These are phyloP conservation scores for Peronospora belbahrii DNA, from an alignment of 352 stramenopile genomes.

Conservation along the genomic window DNA sequence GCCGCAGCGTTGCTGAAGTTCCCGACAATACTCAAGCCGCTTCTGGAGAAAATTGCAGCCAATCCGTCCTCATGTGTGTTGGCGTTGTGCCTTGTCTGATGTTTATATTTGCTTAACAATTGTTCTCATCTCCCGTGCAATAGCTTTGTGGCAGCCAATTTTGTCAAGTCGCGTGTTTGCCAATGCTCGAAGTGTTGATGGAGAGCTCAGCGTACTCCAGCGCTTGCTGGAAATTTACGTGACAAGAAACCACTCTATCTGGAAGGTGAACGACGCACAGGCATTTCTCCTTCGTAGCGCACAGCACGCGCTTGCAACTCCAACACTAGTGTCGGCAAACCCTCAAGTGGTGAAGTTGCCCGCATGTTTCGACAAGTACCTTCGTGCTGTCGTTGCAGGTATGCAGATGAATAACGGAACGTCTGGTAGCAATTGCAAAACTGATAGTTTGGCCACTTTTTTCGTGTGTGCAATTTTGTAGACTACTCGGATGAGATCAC, in stretches of 20 bases:
- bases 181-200: conserved; percentile 54
- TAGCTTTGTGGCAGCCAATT: conserved; percentile 65
- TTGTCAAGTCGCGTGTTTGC: conserved; percentile 70
- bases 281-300: conserved; percentile 56
- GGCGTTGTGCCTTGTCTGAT: neutral
- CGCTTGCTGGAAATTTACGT: conserved; percentile 82
- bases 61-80: conserved; percentile 56
- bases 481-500: conserved; percentile 86
- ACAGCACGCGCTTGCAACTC: conserved; percentile 51
- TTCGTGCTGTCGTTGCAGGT: conserved; percentile 56
- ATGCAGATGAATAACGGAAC: conserved; percentile 3
- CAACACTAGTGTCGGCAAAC: conserved; percentile 39
- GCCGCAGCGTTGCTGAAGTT: conserved; percentile 56
- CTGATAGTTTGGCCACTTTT: neutral
- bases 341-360: conserved; percentile 55
- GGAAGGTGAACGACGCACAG: conserved; percentile 80
- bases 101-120: neutral
- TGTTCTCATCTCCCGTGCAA: neutral
- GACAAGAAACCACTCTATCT: conserved; percentile 63
- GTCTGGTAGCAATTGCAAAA: neutral
- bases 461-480: conserved; percentile 8
- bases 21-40: conserved; percentile 56
- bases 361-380: conserved; percentile 59
- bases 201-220: conserved; percentile 45
- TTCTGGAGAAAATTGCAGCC: conserved; percentile 68